Conservation (phyloP, 2,329 filamentous ascomycete species). For the Penicillium brevicompactum region DNA sequence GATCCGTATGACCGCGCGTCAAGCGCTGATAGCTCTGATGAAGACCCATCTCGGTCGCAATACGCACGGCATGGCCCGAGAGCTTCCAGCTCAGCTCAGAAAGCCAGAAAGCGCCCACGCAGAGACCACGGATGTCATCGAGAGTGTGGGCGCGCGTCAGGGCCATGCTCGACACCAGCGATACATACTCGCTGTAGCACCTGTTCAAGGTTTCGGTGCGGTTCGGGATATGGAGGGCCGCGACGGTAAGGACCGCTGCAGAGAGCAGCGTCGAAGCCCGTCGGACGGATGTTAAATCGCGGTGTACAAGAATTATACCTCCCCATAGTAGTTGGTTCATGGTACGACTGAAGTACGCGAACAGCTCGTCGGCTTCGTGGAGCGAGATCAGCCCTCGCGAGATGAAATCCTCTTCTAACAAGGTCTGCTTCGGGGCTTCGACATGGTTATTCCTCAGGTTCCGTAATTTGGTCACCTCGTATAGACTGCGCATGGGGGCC, state of each 20-base stretch:
- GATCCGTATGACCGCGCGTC: conserved; percentile 50
- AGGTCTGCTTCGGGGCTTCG: conserved; percentile 39
- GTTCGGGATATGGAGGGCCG: conserved; percentile 60
- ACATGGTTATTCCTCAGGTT: conserved; percentile 43
- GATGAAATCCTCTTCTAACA: conserved; percentile 54
- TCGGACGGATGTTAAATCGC: conserved; percentile 54
- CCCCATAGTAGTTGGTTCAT: conserved; percentile 58
- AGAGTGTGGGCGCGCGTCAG: conserved; percentile 60
- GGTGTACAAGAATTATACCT: conserved; percentile 54
- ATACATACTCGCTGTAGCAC: conserved; percentile 61
- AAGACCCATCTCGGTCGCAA: conserved; percentile 60
- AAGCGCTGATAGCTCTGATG: conserved; percentile 57
- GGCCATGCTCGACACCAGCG: conserved; percentile 59
- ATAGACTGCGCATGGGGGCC: conserved; percentile 57
- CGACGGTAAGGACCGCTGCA: conserved; percentile 59
- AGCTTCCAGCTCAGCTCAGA: conserved; percentile 65
- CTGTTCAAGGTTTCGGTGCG: conserved; percentile 55
- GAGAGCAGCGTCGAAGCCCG: conserved; percentile 58
- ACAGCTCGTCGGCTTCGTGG: conserved; percentile 55
- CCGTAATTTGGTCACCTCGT: conserved; percentile 56
- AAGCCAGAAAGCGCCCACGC: conserved; percentile 64
- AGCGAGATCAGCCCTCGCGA: conserved; percentile 50
- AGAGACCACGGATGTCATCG: conserved; percentile 62
- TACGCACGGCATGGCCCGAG: conserved; percentile 60
- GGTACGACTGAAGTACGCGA: conserved; percentile 53